Evolutionary conservation across 805 yeast species (phyloP).

Genomic region (Ogataea ramenticola): DNA sequence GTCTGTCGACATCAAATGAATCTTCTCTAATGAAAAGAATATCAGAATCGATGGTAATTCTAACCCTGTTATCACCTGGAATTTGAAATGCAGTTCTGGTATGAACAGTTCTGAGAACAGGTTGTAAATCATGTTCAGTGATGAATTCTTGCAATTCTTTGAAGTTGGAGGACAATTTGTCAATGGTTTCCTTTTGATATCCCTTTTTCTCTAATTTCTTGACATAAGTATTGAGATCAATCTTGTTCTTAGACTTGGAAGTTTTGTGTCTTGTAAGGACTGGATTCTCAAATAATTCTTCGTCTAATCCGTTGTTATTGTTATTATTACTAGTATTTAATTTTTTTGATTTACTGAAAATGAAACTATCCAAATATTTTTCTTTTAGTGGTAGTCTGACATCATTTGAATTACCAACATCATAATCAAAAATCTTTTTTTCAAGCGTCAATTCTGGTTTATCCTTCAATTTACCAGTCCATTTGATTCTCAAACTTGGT

Average conservation of each 20-base stretch:
- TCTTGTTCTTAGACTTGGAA: slow-evolving; percentile 7
- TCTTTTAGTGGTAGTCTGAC: slow-evolving; percentile 68
- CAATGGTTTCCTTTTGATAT: slow-evolving; percentile 43
- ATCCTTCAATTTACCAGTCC: slow-evolving; percentile 79
- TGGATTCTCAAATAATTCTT: slow-evolving; percentile 20
- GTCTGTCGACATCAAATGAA: slow-evolving; percentile 73
- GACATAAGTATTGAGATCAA: slow-evolving; percentile 38
- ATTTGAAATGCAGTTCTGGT: slow-evolving; percentile 95
- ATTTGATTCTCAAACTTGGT: slow-evolving; percentile 77
- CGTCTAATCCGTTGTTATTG: slow-evolving; percentile 22
- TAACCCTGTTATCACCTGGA: slow-evolving; percentile 92
- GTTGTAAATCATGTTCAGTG: slow-evolving; percentile 61
- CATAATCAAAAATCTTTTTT: slow-evolving; percentile 63
- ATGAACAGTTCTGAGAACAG: slow-evolving; percentile 78
- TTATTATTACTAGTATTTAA: too few relatives aligned
- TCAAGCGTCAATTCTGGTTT: slow-evolving; percentile 78
- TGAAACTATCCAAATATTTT: slow-evolving; percentile 70
- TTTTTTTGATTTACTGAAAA: slow-evolving; percentile 25
- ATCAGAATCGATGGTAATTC: slow-evolving; percentile 87
- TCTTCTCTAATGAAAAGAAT: slow-evolving; percentile 86
- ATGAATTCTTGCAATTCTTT: slow-evolving; percentile 58
- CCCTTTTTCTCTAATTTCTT: slow-evolving; percentile 60
- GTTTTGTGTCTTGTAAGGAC: not conserved
- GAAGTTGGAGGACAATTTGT: slow-evolving; percentile 46
- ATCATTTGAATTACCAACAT: slow-evolving; percentile 38